Evolutionary conservation across 2,329 filamentous ascomycete genomes (phyloP), one percentile per base, ranked within the genome.

Genomic region (Fusarium scirpi): DNA sequence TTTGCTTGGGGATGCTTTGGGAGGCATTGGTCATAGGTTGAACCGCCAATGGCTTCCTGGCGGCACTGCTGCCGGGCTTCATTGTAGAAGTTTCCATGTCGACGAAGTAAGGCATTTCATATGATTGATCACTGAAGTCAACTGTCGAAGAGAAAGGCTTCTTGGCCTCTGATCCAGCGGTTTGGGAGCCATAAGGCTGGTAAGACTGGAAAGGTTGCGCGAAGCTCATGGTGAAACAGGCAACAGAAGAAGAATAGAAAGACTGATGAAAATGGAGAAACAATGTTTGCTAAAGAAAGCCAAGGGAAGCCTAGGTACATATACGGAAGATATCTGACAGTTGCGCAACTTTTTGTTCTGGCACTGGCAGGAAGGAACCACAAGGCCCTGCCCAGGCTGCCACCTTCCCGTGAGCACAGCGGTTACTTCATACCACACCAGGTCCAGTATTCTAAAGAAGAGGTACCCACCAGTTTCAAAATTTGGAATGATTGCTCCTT

Each of bases 91-190:
- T 12, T 11, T 34, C 15, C 10, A 20, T 1, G 10, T 12, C 22
- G 8, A 24, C 6, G 10, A 49, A 62, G 8, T 41, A 57, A 6
- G 62, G 44, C 18, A 60, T 49, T 8, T 57, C 25, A 34, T 62
- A 62, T 16, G 62, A 52, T 5, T 30, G 49, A 16, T 49, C 49
- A 7, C 57, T 52, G 12, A 57, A 67, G 13, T 67, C 49, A 8
- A 48, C 29, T 4, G 56, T 62, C 13, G 56, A 45, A 12, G 40
- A 65, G 5, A 49, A 44, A 18, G 49, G n/a, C 5, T 67, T 34
- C 5, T 24, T 32, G 1, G 49, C 8, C 15, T 27, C 44, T 6
- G 30, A 32, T 9, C 48, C 20, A 6, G 55, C 1, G 11, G 10
- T 34, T 11, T 45, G 38, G 13, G 63, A 48, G 32, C 38, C 22